phyloP scores from a whole-genome alignment of 768 basidiomycete genomes.

The Collybia nuda region DNA sequence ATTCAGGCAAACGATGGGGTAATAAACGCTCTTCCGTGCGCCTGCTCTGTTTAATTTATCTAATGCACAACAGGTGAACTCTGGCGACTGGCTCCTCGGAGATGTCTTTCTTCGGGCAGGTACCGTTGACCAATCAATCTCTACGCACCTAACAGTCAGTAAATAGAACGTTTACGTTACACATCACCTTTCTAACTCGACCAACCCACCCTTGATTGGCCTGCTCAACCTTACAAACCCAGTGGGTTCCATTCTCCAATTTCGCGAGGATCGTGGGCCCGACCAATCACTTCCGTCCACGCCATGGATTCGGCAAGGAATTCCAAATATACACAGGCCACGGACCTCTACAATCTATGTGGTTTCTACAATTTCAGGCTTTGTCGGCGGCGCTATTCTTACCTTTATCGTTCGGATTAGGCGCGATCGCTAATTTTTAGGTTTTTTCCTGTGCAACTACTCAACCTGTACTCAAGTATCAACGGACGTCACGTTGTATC shows the following conservation, averaged over 20 bases:
- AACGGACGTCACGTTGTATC: no score
- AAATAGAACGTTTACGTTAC: slow-evolving; percentile 53
- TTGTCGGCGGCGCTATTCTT: slow-evolving; percentile 8
- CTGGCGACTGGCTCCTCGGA: slow-evolving; percentile 64
- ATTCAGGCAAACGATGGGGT: slow-evolving; percentile 54
- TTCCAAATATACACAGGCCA: background rate
- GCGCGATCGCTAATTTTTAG: background rate
- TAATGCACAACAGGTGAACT: slow-evolving; percentile 23
- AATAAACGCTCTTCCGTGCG: slow-evolving; percentile 11
- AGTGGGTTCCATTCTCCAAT: slow-evolving; percentile 31
- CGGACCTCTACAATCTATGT: slow-evolving; percentile 4
- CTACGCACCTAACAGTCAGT: slow-evolving; percentile 5
- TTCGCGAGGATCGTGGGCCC: slow-evolving; percentile 40
- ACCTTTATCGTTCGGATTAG: slow-evolving; percentile 6
- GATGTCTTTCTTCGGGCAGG: slow-evolving; percentile 53
- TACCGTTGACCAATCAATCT: slow-evolving; percentile 14
- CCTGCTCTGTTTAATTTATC: background rate
- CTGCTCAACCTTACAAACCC: slow-evolving; percentile 44
- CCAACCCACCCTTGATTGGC: slow-evolving; percentile 42
- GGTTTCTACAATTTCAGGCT: slow-evolving; percentile 10
- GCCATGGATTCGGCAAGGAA: slow-evolving; percentile 4
- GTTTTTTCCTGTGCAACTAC: no score
- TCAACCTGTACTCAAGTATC: no score
- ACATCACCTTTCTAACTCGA: slow-evolving; percentile 41
- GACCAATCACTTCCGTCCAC: slow-evolving; percentile 22